Evolutionary conservation across 495 filamentous ascomycete species (phyloP).

Genomic region (Hypoxylon fragiforme): DNA sequence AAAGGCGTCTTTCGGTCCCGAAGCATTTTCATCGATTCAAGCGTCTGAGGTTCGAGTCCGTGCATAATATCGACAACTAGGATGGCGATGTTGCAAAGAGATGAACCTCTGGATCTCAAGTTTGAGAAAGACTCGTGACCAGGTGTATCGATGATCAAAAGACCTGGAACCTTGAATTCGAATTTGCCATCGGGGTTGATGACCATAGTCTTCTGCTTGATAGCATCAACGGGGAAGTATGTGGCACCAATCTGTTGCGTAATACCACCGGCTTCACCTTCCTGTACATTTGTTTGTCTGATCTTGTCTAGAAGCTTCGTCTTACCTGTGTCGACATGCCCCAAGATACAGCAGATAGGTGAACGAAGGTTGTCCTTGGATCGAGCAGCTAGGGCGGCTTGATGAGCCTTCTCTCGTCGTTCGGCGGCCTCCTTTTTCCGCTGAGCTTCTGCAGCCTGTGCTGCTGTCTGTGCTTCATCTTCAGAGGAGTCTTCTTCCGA

Average conservation of each 20-base stretch:
- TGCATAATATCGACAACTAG: conserved; percentile 99
- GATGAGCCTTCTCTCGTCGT: conserved; percentile 81
- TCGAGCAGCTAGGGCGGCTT: conserved; percentile 87
- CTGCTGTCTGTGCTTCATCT: conserved; percentile 71
- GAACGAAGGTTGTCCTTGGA: conserved; percentile 94
- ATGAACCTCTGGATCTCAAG: conserved; percentile 91
- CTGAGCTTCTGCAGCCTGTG: conserved; percentile 67
- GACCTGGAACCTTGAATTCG: conserved; percentile 96
- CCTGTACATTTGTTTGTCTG: conserved; percentile 97
- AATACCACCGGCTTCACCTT: conserved; percentile 99
- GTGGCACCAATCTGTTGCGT: conserved; percentile 99
- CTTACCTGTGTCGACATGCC: conserved; percentile 99
- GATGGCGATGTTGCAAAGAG: conserved; percentile 98
- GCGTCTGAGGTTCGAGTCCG: conserved; percentile 95
- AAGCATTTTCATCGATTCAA: conserved; percentile 94
- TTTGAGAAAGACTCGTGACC: conserved; percentile 99
- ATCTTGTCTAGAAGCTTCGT: conserved; percentile 99
- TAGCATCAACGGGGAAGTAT: conserved; percentile 96
- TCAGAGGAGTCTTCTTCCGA: conserved; percentile 61
- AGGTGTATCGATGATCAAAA: conserved; percentile 97
- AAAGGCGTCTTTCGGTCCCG: conserved; percentile 95
- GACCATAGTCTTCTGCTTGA: conserved; percentile 86
- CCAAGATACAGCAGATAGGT: conserved; percentile 99
- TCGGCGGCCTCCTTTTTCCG: conserved; percentile 91
- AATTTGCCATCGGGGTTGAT: conserved; percentile 90